Base-by-base conservation (phyloP, 2,329 filamentous ascomycete species). In the Claviceps quebecensis region DNA sequence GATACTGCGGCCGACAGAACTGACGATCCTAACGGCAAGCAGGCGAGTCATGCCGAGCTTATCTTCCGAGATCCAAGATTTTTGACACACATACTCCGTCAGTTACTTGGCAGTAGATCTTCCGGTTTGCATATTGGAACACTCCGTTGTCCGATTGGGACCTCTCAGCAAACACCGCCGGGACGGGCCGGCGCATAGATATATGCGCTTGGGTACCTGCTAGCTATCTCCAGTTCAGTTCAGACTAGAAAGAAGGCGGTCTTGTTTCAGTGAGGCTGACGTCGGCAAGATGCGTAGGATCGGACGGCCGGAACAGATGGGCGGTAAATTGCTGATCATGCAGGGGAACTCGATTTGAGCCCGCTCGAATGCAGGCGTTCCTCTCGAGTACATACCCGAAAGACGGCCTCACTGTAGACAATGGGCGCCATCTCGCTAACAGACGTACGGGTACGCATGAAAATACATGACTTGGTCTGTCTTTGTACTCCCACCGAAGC, bases 51-150 rank as follows among this genome's bases (percentile, higher is more conserved):
- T 34, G 29, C 9, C 29, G 17, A 77, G 58, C 2, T 59, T 50
- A 54, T 78, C 76, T 36, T 70, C 64, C 3, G 56, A 34, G 2
- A 72, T 75, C 58, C 61, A 67, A 4, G 59, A 53, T 0, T 54
- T 52, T 13, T 49, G 39, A 3, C 39, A 51, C 0, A 57, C 41
- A 47, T 62, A 40, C 0, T 62, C 61, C 1, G 68, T 34, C 2
- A 34, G 29, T 11, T 2, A 11, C 29, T 34, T 34, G 9, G 59
- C 2, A 59, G 54, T 0, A 76, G 65, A 52, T 72, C 74, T 49
- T 77, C 73, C 7, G 62, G 52, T 0, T 69, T 63, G 59, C 79
- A 84, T 45, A 69, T 53, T 16, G 58, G 56, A 66, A 66, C 1
- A 67, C 61, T 68, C 65, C 11, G 77, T 72, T 1, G 62, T 62